Conservation (phyloP, 257 asterid genomes). For the Nicotiana knightiana region DNA sequence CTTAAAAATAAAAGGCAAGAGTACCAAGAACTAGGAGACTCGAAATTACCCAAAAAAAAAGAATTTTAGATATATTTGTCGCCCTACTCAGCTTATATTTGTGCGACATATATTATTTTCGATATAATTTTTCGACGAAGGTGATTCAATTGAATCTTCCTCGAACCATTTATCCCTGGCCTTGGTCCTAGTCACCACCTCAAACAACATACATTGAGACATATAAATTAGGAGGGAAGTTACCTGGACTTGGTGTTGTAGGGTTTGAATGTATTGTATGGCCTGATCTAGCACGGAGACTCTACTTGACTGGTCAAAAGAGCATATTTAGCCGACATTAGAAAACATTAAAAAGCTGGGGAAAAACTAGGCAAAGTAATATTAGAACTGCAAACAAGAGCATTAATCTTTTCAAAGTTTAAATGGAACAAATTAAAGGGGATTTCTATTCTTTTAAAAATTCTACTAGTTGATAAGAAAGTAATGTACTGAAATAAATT, state of each 20-base stretch:
- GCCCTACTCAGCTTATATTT: no score
- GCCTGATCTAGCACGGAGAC: background rate
- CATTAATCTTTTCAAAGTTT: background rate
- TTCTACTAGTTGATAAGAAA: background rate
- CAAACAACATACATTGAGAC: background rate
- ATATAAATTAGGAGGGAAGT: background rate
- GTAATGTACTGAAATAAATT: background rate
- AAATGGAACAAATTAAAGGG: background rate
- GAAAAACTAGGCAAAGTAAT: background rate
- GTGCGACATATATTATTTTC: background rate
- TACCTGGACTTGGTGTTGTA: background rate
- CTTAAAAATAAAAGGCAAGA: no score
- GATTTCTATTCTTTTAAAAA: background rate
- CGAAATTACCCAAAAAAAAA: no score
- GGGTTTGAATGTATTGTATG: constrained; percentile 1
- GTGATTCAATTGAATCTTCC: background rate
- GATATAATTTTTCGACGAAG: no score
- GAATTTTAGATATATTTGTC: no score
- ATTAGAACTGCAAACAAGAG: background rate
- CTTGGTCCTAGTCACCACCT: background rate
- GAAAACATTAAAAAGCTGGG: background rate
- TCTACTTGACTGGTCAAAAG: background rate
- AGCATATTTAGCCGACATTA: background rate
- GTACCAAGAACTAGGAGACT: no score
- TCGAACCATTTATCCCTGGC: background rate